These are phyloP conservation scores for Ascochyta viciae-villosae DNA, from an alignment of 2,329 filamentous ascomycete species.

Conservation along the genomic window DNA sequence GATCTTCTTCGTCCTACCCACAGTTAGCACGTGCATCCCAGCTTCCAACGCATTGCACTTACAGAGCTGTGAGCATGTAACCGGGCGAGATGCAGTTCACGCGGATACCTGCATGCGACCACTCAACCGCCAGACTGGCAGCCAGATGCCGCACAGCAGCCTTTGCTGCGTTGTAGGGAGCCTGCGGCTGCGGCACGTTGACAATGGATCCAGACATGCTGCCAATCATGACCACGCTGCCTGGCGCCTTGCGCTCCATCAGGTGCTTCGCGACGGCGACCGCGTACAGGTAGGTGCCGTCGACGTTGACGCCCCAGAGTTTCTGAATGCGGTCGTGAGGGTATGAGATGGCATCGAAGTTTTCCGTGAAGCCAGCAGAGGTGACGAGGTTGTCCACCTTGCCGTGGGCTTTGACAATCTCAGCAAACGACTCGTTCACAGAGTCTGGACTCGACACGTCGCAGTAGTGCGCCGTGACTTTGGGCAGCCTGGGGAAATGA, in stretches of 20 bases:
- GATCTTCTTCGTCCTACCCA: conserved; percentile 85
- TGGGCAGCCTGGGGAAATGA: conserved; percentile 65
- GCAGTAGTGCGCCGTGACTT: conserved; percentile 87
- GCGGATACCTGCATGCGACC: conserved; percentile 85
- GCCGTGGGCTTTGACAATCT: conserved; percentile 74
- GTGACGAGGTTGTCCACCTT: conserved; percentile 92
- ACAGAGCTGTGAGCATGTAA: conserved; percentile 95
- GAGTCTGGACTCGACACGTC: conserved; percentile 84
- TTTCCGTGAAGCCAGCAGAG: conserved; percentile 96
- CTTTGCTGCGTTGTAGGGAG: conserved; percentile 91
- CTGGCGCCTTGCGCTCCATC: conserved; percentile 78
- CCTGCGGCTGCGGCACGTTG: conserved; percentile 93
- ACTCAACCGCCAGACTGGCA: conserved; percentile 88
- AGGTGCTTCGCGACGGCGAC: conserved; percentile 85
- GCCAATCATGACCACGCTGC: conserved; percentile 92
- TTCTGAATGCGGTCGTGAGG: conserved; percentile 90
- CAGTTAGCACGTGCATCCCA: conserved; percentile 19
- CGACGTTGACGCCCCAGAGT: conserved; percentile 93
- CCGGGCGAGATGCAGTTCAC: conserved; percentile 96
- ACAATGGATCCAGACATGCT: conserved; percentile 95
- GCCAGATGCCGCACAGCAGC: conserved; percentile 90
- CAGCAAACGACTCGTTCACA: conserved; percentile 75
- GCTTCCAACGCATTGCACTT: conserved; percentile 50
- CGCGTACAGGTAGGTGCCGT: conserved; percentile 89
- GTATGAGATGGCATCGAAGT: conserved; percentile 90